Evolutionary conservation across 352 stramenopile genomes (phyloP).

Genomic region (Phytopythium mirpurense): DNA sequence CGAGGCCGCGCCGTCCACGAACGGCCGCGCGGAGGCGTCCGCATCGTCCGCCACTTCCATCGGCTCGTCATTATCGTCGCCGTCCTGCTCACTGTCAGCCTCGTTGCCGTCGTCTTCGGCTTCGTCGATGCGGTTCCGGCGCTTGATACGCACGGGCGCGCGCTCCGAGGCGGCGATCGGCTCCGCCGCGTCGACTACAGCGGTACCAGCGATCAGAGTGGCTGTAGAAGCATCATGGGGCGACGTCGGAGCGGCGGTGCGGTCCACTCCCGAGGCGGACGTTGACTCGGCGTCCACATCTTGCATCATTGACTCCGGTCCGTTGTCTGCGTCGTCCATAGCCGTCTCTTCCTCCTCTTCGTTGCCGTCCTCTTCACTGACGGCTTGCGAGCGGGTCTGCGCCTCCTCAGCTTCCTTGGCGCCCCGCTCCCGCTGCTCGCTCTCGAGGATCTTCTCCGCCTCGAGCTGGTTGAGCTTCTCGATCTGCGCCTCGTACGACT

Average conservation of each 20-base stretch:
- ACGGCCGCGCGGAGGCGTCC: conserved; percentile 11
- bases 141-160: conserved; percentile 11
- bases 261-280: not conserved
- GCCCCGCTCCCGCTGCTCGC: conserved; percentile 8
- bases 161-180: not conserved
- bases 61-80: conserved; percentile 18
- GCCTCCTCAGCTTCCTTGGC: conserved; percentile 8
- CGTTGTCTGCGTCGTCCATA: conserved; percentile 7
- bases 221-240: not conserved
- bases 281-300: not conserved
- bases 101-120: conserved; percentile 61
- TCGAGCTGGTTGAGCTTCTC: conserved; percentile 63
- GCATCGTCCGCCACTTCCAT: conserved; percentile 13
- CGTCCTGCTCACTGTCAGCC: conserved; percentile 53
- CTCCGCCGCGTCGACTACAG: not conserved
- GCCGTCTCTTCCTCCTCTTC: not conserved
- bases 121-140: conserved; percentile 35
- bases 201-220: not conserved
- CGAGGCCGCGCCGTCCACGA: not conserved
- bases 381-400: too few species aligned
- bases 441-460: conserved; percentile 5
- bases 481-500: conserved; percentile 66
- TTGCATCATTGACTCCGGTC: not conserved
- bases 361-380: conserved; percentile 12
- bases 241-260: not conserved